phyloP scores from a whole-genome alignment of 1,139 yeast genomes.

The Magnusiomyces tetraspermus region DNA sequence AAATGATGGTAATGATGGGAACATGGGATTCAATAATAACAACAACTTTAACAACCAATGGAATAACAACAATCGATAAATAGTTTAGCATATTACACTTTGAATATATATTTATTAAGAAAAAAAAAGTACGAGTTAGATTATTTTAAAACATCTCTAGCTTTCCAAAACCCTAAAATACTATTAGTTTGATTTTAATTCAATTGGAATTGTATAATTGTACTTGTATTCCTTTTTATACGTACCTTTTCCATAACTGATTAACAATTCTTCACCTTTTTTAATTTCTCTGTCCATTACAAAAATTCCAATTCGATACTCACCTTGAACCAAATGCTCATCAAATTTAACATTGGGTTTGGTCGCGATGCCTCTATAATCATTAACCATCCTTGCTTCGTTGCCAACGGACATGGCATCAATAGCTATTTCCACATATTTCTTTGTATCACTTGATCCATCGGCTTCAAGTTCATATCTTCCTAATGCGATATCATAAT shows the following conservation, averaged over 20 bases:
- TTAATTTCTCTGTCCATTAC: conserved; percentile 16
- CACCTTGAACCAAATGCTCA: conserved; percentile 20
- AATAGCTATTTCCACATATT: conserved; percentile 17
- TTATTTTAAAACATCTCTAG: conserved; percentile 8
- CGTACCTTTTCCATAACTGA: conserved; percentile 24
- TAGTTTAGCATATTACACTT: too few species aligned
- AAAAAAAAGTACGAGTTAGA: too few species aligned
- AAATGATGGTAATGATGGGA: conserved; percentile 1
- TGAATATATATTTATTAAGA: too few species aligned
- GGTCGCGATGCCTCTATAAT: conserved; percentile 24
- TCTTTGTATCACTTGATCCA: background rate
- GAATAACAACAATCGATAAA: conserved; percentile 6
- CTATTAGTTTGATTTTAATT: background rate
- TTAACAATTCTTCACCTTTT: conserved; percentile 23
- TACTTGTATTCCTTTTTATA: too few species aligned
- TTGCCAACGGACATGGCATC: conserved; percentile 24
- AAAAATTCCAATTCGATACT: conserved; percentile 22
- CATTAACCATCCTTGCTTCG: conserved; percentile 28
- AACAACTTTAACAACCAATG: conserved; percentile 4
- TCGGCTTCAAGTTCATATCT: background rate
- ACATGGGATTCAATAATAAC: conserved; percentile 1
- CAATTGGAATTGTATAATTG: background rate
- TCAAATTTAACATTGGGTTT: conserved; percentile 25
- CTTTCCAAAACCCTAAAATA: conserved; percentile 21
- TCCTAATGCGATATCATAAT: conserved; percentile 22